Evolutionary conservation across 2,329 filamentous ascomycete genomes (phyloP), one percentile per base, ranked within the genome.

Genomic region (Aspergillus aculeatus): DNA sequence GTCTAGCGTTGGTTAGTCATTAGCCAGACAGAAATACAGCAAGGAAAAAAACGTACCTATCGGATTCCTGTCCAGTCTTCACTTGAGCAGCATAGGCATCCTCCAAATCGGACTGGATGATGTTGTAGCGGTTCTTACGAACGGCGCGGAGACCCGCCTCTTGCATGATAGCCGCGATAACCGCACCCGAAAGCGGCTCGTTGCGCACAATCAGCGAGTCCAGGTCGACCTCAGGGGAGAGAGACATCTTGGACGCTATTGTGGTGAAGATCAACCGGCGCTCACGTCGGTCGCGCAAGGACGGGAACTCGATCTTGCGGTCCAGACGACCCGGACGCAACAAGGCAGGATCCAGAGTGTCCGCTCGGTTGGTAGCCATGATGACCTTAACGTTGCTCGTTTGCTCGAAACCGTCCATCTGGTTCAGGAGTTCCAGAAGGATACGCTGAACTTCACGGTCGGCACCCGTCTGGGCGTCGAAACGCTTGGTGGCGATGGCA

Each of bases 341-440:
- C 63, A 99, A 84, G 47, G 95, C 95, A 16, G 95, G 95, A 75
- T 99, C 95, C 66, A 99, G 85, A 6, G 95, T 99, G 77, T 98
- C 95, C 66, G 95, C 94, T 75, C 95, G 90, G 83, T 99, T 99
- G 68, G 95, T 99, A 67, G 95, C 95, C 95, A 99, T 99, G 81
- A 99, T 99, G 75, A 99, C 95, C 83, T 99, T 99, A 79, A 99
- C 95, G 78, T 99, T 99, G 76, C 92, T 91, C 0, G 92, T 96
- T 79, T 99, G 95, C 77, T 99, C 95, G 82, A 99, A 99, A 66
- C 95, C 95, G 76, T 99, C 95, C 95, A 99, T 99, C 80, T 99
- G 95, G 81, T 99, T 99, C 65, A 99, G 88, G 67, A 99, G 82
- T 78, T 99, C 95, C 62, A 99, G 88, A 61, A 99, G 83, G 72